These are phyloP conservation scores for Pleurotus eryngii DNA, from an alignment of 768 basidiomycete species.

Conservation along the genomic window DNA sequence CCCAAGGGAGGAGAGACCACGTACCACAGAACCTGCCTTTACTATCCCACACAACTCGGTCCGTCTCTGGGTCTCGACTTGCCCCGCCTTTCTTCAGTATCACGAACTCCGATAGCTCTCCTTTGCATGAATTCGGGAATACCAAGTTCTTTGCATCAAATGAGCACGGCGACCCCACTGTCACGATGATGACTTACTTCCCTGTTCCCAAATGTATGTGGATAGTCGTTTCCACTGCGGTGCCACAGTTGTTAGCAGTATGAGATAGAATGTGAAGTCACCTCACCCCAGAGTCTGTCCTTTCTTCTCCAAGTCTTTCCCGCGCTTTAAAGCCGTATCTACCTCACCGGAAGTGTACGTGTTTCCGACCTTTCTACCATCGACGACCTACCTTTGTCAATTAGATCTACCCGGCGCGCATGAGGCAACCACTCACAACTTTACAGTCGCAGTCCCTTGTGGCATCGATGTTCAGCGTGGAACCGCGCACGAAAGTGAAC, in stretches of 20 bases:
- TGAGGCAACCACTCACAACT: too few relatives aligned
- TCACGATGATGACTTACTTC: not conserved
- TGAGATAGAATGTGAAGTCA: too few relatives aligned
- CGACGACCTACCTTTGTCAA: too few relatives aligned
- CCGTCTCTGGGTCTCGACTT: not conserved
- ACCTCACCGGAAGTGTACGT: not conserved
- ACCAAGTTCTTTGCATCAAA: not conserved
- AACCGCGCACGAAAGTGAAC: too few relatives aligned
- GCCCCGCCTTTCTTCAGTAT: not conserved
- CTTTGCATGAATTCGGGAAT: not conserved
- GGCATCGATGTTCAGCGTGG: too few relatives aligned
- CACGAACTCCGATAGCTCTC: not conserved
- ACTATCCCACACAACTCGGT: not conserved
- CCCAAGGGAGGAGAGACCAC: not conserved
- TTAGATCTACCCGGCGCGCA: too few relatives aligned
- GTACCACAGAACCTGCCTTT: not conserved
- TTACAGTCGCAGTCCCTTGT: too few relatives aligned
- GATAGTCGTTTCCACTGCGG: not conserved
- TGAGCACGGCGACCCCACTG: too few relatives aligned
- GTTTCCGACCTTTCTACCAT: not conserved
- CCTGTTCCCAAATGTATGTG: not conserved
- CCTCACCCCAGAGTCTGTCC: not conserved
- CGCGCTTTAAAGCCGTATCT: not conserved
- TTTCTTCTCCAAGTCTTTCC: not conserved
- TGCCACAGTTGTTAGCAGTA: too few relatives aligned